Percentiles rank a stretch among this genome's conserved stretches.
Conservation (phyloP, 2,329 filamentous ascomycete genomes). For the Fusarium nurragi region DNA sequence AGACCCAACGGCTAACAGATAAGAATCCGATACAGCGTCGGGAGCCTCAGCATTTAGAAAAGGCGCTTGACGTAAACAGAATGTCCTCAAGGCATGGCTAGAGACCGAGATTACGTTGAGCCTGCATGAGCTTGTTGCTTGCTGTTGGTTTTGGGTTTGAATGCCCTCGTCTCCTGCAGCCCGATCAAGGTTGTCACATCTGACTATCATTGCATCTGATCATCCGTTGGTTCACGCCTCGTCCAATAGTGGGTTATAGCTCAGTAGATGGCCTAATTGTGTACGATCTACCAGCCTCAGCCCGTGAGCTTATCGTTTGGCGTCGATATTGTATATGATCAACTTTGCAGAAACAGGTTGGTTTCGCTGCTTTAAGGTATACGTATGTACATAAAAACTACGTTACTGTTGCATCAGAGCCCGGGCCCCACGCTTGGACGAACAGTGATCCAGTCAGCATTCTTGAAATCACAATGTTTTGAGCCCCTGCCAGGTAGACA, state of each 20-base stretch:
- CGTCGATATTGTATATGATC: neutral
- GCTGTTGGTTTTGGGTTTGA: neutral
- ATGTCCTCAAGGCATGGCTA: neutral
- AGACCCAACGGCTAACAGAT: neutral
- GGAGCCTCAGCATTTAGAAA: neutral
- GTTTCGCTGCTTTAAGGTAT: constrained; percentile 10
- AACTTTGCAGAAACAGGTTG: neutral
- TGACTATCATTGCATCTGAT: constrained; percentile 5
- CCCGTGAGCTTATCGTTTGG: neutral
- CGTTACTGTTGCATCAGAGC: constrained; percentile 9
- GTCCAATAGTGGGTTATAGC: neutral
- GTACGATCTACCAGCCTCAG: constrained; percentile 17
- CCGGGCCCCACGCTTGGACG: constrained; percentile 21
- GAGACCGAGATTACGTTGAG: constrained; percentile 2
- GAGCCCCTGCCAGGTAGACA: constrained; percentile 19
- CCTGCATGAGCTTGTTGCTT: neutral
- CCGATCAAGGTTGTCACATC: neutral
- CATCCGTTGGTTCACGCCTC: neutral
- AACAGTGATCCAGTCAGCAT: constrained; percentile 31
- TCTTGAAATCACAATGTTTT: constrained; percentile 3
- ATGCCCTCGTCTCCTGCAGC: neutral
- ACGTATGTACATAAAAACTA: constrained; percentile 19
- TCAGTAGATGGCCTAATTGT: constrained; percentile 12
- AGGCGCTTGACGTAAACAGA: neutral
- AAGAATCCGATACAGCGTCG: neutral